Base-by-base conservation (phyloP, 2,329 filamentous ascomycete genomes). In the Fonsecaea pugnacius region DNA sequence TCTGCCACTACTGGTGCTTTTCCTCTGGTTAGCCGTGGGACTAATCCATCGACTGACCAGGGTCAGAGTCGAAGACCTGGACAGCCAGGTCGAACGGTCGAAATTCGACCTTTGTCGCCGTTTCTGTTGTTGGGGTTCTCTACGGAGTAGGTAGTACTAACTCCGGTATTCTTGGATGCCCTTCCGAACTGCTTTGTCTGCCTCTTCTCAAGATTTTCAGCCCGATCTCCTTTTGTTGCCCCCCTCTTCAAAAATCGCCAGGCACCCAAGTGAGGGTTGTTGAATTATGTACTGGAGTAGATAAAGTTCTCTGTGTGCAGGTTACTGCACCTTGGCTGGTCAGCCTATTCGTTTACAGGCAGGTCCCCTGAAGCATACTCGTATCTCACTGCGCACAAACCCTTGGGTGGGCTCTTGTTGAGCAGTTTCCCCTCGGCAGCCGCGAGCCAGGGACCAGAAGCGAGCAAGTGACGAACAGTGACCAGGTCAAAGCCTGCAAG, bases 11-110 rank as follows among this genome's bases (percentile, higher is more conserved):
- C 38, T 32, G 40, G 63, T 51, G 33, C 58, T 60, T 50, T 55
- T 51, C 38, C 58, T 55, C 27, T 46, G 58, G 32, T 60, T 64
- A 59, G 60, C 46, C 61, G 36, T 51, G 59, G 16, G 54, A 43
- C 64, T 61, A 64, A 67, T 62, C 55, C 64, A 36, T 54, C 50
- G 56, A 30, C 21, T 43, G 51, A 52, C 36, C 63, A 56, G 58
- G 63, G 50, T 50, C 43, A 35, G 63, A 53, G 38, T 58, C 55
- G 27, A 48, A 43, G 43, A 24, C 43, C 43, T 35, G 36, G 51
- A 51, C 57, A 53, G 56, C 35, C 59, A 48, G 21, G 40, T 61
- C 57, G 48, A 58, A 58, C 18, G 27, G 32, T 58, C 52, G 61
- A 63, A 54, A 56, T 60, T 62, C 54, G 51, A 56, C 46, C 50